Evolutionary conservation across 2,329 filamentous ascomycete species (phyloP).

Genomic region (Alternaria consortialis): DNA sequence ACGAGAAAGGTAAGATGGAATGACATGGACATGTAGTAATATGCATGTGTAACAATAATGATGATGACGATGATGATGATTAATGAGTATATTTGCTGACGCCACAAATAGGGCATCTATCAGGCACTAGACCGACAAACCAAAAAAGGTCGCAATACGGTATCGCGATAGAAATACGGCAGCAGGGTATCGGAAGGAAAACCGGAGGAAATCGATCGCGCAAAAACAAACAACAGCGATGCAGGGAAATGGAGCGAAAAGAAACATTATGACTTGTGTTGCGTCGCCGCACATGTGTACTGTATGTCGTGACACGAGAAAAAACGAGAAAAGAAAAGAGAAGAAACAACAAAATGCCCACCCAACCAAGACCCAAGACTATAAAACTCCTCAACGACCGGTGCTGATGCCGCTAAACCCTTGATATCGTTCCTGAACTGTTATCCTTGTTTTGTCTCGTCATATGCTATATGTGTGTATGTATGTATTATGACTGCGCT

Average conservation of each 20-base stretch:
- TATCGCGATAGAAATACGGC: not conserved
- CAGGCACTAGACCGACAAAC: not conserved
- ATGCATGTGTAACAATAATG: not conserved
- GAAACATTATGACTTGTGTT: conserved; percentile 18
- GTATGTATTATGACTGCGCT: conserved; percentile 23
- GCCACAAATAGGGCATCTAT: not conserved
- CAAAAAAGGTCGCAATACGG: not conserved
- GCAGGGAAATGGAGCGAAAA: not conserved
- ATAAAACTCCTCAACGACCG: conserved; percentile 16
- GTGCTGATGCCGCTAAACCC: conserved; percentile 15
- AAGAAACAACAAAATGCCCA: not conserved
- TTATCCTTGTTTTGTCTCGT: not conserved
- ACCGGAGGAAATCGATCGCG: conserved; percentile 3
- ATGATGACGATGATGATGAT: not conserved
- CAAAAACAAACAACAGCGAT: conserved; percentile 1
- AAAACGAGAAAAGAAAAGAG: not conserved
- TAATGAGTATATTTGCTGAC: not conserved
- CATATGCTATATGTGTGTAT: not conserved
- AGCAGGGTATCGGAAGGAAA: conserved; percentile 20
- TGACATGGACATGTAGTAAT: too few relatives aligned
- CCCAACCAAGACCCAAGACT: not conserved
- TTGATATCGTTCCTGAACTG: not conserved
- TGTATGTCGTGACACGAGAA: conserved; percentile 12
- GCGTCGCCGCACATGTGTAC: conserved; percentile 21
- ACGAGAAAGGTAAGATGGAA: too few relatives aligned